Base-by-base conservation (phyloP, 2,329 filamentous ascomycete species). In the Pyricularia grisea region DNA sequence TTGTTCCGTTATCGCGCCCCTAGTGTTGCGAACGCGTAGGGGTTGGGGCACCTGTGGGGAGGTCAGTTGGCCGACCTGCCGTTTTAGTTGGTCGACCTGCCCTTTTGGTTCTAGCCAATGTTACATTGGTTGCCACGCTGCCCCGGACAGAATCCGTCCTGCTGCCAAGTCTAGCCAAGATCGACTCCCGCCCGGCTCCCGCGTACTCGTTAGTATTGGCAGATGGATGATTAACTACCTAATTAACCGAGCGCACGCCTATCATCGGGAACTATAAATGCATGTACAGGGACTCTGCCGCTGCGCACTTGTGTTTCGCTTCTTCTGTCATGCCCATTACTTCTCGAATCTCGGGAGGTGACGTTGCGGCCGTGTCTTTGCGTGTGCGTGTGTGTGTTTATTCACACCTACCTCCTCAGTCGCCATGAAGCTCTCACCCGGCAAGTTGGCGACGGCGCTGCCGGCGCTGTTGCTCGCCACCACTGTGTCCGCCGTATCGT, bases 401-500 rank as follows among this genome's bases (percentile, higher is more conserved):
- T 55, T 12, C 36, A 20, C 36, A n/a, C 36, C 5, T 20, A 31
- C 30, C 30, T 36, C 14, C n/a, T 28, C 2, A 10, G 36, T 42
- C 65, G 27, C 36, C 65, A 67, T 67, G 65, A 67, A 25, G 25
- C 2, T 63, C 60, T 63, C 65, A 1, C 25, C 31, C 36, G 25
- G 25, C 36, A 55, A 67, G 25, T n/a, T 6, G 65, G 65, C 65
- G 30, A 23, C 60, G 23, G 33, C 65, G 36, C 23, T 55, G 30
- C 33, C 65, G 23, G 36, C 36, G 65, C 42, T 67, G 65, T n/a
- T 67, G 25, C 36, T 67, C 65, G 65, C 42, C 14, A 55, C 36
- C 14, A 55, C 65, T 42, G 42, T 67, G 10, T 67, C 65, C 1
- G 65, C 65, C 42, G 25, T 67, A 17, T 67, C 65, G 3, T 67